These are phyloP conservation scores for Paxillus rubicundulus DNA, from an alignment of 768 basidiomycete species.

Conservation along the genomic window DNA sequence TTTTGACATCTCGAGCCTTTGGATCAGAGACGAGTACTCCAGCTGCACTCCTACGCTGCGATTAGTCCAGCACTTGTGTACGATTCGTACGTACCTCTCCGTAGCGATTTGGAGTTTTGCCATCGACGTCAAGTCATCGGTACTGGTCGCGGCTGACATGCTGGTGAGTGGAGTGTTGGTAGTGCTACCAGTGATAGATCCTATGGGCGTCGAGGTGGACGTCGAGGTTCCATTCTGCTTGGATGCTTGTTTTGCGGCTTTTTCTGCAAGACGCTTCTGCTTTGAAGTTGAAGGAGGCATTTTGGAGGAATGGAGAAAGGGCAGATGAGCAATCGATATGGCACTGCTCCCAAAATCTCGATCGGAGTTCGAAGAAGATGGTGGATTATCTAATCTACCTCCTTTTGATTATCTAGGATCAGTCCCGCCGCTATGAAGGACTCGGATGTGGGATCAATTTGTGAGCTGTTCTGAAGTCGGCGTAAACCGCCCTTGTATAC, in stretches of 20 bases:
- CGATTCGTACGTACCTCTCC: conserved; percentile 59
- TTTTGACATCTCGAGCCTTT: conserved; percentile 96
- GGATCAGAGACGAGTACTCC: conserved; percentile 92
- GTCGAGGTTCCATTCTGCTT: conserved; percentile 45
- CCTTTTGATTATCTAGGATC: conserved; percentile 1
- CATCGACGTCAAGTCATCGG: conserved; percentile 83
- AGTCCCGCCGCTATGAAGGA: too few relatives aligned
- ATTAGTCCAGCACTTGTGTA: conserved; percentile 2
- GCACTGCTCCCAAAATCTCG: conserved; percentile 5
- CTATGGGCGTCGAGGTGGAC: conserved; percentile 59
- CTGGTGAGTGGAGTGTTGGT: conserved; percentile 81
- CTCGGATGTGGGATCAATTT: too few relatives aligned
- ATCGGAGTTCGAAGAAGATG: conserved; percentile 17
- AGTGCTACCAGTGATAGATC: conserved; percentile 61
- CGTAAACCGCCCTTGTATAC: too few relatives aligned
- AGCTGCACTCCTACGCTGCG: conserved; percentile 65
- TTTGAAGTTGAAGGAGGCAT: conserved; percentile 83
- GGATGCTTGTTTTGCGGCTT: conserved; percentile 78
- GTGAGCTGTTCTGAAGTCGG: too few relatives aligned
- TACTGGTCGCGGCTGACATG: conserved; percentile 72
- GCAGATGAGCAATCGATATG: conserved; percentile 29
- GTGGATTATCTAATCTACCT: conserved; percentile 27
- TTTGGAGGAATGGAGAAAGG: conserved; percentile 15
- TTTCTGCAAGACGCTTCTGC: conserved; percentile 93
- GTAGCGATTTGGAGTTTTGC: conserved; percentile 87